Evolutionary conservation across 2,329 filamentous ascomycete species (phyloP).

Genomic region (Xylariaceae sp.): DNA sequence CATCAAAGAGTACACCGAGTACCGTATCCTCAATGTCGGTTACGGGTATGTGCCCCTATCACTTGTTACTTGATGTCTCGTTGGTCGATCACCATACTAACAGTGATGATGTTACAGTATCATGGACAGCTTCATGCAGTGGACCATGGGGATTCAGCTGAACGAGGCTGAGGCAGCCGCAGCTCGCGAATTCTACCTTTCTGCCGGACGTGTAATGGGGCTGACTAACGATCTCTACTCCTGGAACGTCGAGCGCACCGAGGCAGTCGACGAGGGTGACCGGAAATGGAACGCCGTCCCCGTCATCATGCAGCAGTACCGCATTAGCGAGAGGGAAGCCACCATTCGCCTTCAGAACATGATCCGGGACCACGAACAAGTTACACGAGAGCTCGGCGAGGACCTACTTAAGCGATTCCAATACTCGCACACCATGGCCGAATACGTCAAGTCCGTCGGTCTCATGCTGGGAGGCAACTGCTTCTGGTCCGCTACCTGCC

Average conservation of each 20-base stretch:
- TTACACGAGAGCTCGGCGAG: constrained; percentile 18
- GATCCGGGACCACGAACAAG: constrained; percentile 19
- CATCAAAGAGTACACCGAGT: constrained; percentile 22
- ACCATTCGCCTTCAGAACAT: constrained; percentile 17
- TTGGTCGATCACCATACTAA: background rate
- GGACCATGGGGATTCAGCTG: constrained; percentile 20
- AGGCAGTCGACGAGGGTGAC: constrained; percentile 14
- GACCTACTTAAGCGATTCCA: constrained; percentile 12
- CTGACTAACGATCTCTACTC: constrained; percentile 24
- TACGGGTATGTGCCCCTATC: constrained; percentile 13
- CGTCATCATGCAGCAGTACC: constrained; percentile 22
- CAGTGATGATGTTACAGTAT: constrained; percentile 6
- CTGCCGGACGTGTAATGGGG: constrained; percentile 22
- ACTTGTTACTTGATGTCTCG: background rate
- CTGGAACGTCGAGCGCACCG: constrained; percentile 22
- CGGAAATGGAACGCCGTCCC: constrained; percentile 23
- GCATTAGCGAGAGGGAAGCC: constrained; percentile 18
- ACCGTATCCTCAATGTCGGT: constrained; percentile 22
- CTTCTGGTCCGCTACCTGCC: constrained; percentile 22
- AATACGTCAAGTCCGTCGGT: constrained; percentile 20
- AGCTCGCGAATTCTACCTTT: constrained; percentile 19
- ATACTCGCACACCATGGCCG: constrained; percentile 18
- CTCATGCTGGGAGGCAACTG: constrained; percentile 23
- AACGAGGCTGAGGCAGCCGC: constrained; percentile 21
- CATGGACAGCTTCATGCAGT: constrained; percentile 25